Evolutionary conservation across 2,329 filamentous ascomycete species (phyloP), one percentile per base, ranked within the genome.

Genomic region (Aureobasidium zeae): DNA sequence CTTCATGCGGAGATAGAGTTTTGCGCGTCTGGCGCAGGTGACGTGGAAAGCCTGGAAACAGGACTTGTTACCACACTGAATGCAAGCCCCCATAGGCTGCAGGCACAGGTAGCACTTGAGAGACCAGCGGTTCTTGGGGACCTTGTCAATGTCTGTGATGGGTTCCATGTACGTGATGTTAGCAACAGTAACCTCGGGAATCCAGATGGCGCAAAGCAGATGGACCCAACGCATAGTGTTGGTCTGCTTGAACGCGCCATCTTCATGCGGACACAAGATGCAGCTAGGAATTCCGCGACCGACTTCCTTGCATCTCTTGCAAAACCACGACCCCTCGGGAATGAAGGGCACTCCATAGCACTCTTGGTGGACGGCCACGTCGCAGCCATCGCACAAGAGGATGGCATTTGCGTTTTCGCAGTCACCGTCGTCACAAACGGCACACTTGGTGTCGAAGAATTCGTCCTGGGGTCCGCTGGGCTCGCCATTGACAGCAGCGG

Each of bases 361-460:
- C 67, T 98, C 91, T 63, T 98, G 91, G 63, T 98, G 91, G 8
- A 98, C 91, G 3, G 91, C 91, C 39, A 98, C 70, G 63, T 98
- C 93, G 64, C 91, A 98, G 3, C 91, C 91, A 60, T 98, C 91
- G 61, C 91, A 98, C 59, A 98, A 98, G 16, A 98, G 91, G 57
- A 98, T 98, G 1, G 91, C 91, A 58, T 98, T 98, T 16, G 91
- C 93, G 62, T 98, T 98, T 65, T 98, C 91, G 58, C 91, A 98
- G 59, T 98, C 91, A n/a, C 91, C 91, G 57, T 98, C 91, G 59
- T 98, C 91, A 60, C 91, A 98, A 46, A 98, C 93, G 16, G 86
- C 88, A 60, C 91, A 98, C 63, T 94, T 96, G 54, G 83, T 94
- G 63, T 98, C 91, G 54, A 91, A 88, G 54, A 91, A 88, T 63